Evolutionary conservation across 2,329 filamentous ascomycete species (phyloP).

Genomic region (Fusarium albidum): DNA sequence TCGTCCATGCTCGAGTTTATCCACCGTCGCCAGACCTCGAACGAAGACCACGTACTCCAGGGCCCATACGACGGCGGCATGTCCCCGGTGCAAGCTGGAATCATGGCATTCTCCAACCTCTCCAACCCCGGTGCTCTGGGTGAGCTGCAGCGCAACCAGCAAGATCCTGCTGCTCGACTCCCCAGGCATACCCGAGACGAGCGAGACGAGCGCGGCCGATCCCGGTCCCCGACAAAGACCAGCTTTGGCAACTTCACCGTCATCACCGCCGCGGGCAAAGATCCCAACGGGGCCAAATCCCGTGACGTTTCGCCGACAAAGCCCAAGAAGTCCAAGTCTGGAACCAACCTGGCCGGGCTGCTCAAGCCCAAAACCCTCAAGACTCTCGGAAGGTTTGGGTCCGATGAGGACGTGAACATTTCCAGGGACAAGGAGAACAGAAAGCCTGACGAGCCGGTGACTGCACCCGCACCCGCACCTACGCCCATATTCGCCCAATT

Average conservation of each 20-base stretch:
- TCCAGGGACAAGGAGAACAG: constrained; percentile 84
- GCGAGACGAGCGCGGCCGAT: constrained; percentile 46
- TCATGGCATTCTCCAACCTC: constrained; percentile 45
- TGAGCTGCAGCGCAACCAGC: constrained; percentile 66
- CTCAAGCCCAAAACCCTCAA: constrained; percentile 79
- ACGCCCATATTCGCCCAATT: constrained; percentile 88
- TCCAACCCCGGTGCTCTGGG: constrained; percentile 57
- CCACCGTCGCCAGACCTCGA: constrained; percentile 57
- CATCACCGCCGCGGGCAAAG: constrained; percentile 51
- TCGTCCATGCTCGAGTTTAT: constrained; percentile 61
- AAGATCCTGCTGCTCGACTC: constrained; percentile 50
- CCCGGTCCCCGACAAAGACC: constrained; percentile 56
- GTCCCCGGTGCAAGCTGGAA: constrained; percentile 39
- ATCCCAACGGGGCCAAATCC: constrained; percentile 51
- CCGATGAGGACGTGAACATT: constrained; percentile 59
- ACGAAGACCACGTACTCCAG: constrained; percentile 48
- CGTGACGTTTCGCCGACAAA: constrained; percentile 64
- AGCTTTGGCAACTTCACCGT: constrained; percentile 51
- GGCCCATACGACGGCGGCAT: constrained; percentile 35
- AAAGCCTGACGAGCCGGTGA: constrained; percentile 57
- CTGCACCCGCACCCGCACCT: constrained; percentile 47
- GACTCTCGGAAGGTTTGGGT: constrained; percentile 64
- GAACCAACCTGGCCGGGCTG: constrained; percentile 80
- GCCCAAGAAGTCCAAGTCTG: constrained; percentile 82
- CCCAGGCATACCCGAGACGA: constrained; percentile 49